Percentiles rank a stretch among this genome's conserved stretches.
phyloP scores from a whole-genome alignment of 129 eudicot species.

The Apium graveolens region DNA sequence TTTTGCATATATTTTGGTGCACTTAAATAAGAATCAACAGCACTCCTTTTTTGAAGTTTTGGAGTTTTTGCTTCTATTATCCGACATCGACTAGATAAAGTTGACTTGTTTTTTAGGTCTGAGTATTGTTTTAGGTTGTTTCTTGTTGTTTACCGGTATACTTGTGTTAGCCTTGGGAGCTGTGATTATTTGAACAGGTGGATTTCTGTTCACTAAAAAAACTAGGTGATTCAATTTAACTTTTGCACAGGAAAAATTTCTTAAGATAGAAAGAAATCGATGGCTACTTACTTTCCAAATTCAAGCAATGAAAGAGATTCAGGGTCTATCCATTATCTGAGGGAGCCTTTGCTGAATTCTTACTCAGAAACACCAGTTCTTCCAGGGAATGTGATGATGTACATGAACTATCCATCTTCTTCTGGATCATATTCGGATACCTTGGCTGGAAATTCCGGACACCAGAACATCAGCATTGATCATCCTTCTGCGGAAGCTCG shows the following conservation, averaged over 20 bases:
- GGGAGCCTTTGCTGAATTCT: constrained; percentile 38
- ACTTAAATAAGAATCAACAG: background rate
- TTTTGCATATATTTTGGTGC: background rate
- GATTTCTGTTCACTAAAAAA: background rate
- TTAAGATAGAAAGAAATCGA: constrained; percentile 5
- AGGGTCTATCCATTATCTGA: constrained; percentile 32
- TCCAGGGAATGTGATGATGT: constrained; percentile 46
- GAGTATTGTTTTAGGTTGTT: background rate
- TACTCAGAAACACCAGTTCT: constrained; percentile 45
- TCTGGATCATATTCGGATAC: constrained; percentile 45
- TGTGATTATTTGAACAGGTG: background rate
- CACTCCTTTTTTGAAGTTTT: background rate
- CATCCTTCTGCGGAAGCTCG: constrained; percentile 33
- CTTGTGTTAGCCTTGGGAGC: background rate
- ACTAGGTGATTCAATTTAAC: background rate
- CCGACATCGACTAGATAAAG: background rate
- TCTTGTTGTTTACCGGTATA: background rate
- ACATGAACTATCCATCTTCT: constrained; percentile 49
- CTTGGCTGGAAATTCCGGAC: constrained; percentile 35
- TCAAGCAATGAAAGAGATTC: constrained; percentile 51
- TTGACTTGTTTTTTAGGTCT: background rate
- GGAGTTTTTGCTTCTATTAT: background rate
- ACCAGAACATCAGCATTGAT: constrained; percentile 30
- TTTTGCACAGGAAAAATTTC: background rate
- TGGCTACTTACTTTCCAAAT: constrained; percentile 56